Evolutionary conservation across 805 yeast genomes (phyloP).

Genomic region (Teunomyces barrocoloradensis): DNA sequence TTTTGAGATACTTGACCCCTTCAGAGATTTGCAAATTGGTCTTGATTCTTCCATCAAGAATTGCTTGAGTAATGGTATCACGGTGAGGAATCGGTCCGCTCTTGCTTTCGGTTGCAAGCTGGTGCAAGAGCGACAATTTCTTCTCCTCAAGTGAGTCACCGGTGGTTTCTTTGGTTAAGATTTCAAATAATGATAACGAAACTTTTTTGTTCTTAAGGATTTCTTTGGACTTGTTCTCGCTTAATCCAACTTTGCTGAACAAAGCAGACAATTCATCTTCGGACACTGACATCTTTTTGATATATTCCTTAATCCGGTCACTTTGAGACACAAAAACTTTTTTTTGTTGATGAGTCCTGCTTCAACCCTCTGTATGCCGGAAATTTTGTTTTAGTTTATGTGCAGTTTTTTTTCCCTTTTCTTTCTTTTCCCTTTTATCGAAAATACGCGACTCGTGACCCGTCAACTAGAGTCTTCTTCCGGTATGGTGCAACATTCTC

Average conservation of each 20-base stretch:
- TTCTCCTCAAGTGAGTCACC: conserved; percentile 44
- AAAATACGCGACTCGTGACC: too few relatives aligned
- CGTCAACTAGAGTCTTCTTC: too few relatives aligned
- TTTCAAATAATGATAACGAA: conserved; percentile 60
- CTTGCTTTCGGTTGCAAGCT: conserved; percentile 71
- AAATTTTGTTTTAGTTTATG: neutral
- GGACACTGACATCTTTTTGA: conserved; percentile 10
- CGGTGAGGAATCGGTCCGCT: conserved; percentile 52
- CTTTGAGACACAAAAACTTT: neutral
- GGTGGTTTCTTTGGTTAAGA: conserved; percentile 46
- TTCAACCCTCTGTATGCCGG: neutral
- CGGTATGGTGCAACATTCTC: too few relatives aligned
- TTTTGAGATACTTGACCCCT: conserved; percentile 71
- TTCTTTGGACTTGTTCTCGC: conserved; percentile 73
- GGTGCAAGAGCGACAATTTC: conserved; percentile 65
- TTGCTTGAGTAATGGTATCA: conserved; percentile 54
- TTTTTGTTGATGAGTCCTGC: conserved; percentile 1
- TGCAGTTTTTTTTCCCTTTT: neutral
- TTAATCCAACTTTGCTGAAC: conserved; percentile 58
- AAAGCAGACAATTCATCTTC: conserved; percentile 32
- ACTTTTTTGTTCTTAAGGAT: conserved; percentile 85
- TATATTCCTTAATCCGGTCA: neutral
- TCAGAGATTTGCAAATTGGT: conserved; percentile 75
- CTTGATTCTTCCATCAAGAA: conserved; percentile 61
- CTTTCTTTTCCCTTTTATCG: too few relatives aligned